phyloP scores from a whole-genome alignment of 345 rosid genomes.

The Angophora floribunda region DNA sequence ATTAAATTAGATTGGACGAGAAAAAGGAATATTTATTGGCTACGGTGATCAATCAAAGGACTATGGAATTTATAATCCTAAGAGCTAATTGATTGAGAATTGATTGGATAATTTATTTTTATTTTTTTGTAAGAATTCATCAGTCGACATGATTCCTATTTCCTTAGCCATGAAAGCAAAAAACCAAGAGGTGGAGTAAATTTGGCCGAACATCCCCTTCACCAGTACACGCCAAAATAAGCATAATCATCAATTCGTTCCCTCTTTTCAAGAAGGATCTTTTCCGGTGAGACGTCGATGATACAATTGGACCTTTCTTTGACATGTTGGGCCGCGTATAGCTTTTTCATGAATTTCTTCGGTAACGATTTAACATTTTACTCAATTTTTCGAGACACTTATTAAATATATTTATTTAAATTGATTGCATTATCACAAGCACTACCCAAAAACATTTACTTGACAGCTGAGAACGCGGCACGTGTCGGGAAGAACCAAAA shows the following conservation, averaged over 20 bases:
- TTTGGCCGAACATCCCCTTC: not conserved
- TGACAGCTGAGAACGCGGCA: too few species aligned
- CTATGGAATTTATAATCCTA: too few species aligned
- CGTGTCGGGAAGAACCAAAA: too few species aligned
- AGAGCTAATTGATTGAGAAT: too few species aligned
- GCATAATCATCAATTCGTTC: not conserved
- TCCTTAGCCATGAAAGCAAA: not conserved
- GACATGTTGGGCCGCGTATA: not conserved
- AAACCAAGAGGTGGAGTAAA: not conserved
- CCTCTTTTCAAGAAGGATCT: not conserved
- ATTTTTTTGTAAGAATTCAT: not conserved
- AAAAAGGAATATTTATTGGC: too few species aligned
- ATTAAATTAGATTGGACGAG: too few species aligned
- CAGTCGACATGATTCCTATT: not conserved
- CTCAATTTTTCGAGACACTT: not conserved
- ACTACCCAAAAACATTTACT: not conserved
- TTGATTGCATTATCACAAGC: not conserved
- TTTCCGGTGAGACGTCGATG: not conserved
- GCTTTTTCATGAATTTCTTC: not conserved
- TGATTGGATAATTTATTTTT: not conserved
- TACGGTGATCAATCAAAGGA: too few species aligned
- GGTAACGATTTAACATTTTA: too few species aligned
- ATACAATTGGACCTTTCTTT: not conserved
- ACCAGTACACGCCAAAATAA: not conserved
- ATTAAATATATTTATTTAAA: too few species aligned